Percentiles rank a stretch among this genome's conserved stretches.
Conservation (phyloP, 768 basidiomycete genomes). For the Termitomyces heimii region DNA sequence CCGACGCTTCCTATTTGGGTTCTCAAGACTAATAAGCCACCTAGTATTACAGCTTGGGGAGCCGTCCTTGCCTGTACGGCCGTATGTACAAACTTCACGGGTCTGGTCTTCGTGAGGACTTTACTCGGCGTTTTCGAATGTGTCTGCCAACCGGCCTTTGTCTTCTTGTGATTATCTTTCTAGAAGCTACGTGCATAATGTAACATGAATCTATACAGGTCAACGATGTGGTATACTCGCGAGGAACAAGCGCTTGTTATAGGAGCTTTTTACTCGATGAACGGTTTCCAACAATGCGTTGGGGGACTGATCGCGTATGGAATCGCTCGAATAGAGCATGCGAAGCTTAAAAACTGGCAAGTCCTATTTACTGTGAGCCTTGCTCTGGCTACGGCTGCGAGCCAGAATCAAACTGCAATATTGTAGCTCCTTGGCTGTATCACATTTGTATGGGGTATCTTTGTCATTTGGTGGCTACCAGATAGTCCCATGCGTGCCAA, state of each 20-base stretch:
- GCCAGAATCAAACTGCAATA: not conserved
- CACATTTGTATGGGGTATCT: conserved; percentile 42
- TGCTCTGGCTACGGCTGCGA: not conserved
- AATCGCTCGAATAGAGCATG: conserved; percentile 36
- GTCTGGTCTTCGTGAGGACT: conserved; percentile 40
- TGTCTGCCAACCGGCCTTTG: conserved; percentile 42
- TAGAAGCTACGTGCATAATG: not conserved
- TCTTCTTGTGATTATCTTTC: conserved; percentile 27
- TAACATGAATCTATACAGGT: conserved; percentile 17
- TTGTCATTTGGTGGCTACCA: conserved; percentile 45
- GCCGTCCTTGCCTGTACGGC: conserved; percentile 43
- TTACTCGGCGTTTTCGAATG: conserved; percentile 43
- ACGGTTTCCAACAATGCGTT: conserved; percentile 42
- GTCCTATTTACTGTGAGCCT: conserved; percentile 32
- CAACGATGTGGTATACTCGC: conserved; percentile 48
- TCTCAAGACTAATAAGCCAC: not conserved
- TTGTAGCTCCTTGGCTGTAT: conserved; percentile 35
- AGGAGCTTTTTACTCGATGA: conserved; percentile 40
- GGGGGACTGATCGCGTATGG: conserved; percentile 46
- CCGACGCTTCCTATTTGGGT: not conserved
- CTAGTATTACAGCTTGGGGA: conserved; percentile 36
- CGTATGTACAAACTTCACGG: conserved; percentile 37
- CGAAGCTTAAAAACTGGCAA: conserved; percentile 44
- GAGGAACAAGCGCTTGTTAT: conserved; percentile 44
- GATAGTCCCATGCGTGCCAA: conserved; percentile 42